Conservation (phyloP, 2,329 filamentous ascomycete genomes). For the Botrytis byssoidea region DNA sequence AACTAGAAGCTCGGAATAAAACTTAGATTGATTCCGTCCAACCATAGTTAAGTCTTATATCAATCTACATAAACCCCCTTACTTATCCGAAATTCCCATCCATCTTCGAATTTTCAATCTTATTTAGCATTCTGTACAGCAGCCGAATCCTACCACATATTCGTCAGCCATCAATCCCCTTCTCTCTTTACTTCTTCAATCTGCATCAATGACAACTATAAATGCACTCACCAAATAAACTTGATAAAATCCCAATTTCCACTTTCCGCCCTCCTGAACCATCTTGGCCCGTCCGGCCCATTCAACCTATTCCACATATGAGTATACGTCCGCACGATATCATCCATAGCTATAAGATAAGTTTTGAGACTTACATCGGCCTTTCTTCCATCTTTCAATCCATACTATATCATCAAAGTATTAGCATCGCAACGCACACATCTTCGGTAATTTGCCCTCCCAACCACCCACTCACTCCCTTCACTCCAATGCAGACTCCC, state of each 20-base stretch:
- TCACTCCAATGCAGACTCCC: too few species aligned
- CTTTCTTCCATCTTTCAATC: slow-evolving; percentile 48
- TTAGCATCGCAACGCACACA: background rate
- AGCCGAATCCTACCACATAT: slow-evolving; percentile 17
- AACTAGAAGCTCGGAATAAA: background rate
- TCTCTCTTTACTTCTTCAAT: too few species aligned
- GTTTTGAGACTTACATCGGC: slow-evolving; percentile 25
- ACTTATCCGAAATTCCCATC: too few species aligned
- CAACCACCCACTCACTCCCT: background rate
- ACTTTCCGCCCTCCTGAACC: slow-evolving; percentile 31
- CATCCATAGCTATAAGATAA: background rate
- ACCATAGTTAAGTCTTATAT: background rate
- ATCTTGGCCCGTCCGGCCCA: slow-evolving; percentile 35
- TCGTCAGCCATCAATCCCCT: background rate
- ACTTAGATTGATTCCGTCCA: background rate
- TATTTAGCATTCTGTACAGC: slow-evolving; percentile 18
- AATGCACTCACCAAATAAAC: slow-evolving; percentile 29
- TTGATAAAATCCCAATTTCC: slow-evolving; percentile 37
- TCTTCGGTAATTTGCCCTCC: background rate
- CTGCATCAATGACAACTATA: background rate
- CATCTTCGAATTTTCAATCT: too few species aligned
- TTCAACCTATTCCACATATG: slow-evolving; percentile 30
- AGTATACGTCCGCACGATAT: background rate
- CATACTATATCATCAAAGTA: slow-evolving; percentile 40
- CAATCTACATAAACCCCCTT: background rate